phyloP scores from a whole-genome alignment of 2,329 filamentous ascomycete species.

The Colletotrichum limetticola region DNA sequence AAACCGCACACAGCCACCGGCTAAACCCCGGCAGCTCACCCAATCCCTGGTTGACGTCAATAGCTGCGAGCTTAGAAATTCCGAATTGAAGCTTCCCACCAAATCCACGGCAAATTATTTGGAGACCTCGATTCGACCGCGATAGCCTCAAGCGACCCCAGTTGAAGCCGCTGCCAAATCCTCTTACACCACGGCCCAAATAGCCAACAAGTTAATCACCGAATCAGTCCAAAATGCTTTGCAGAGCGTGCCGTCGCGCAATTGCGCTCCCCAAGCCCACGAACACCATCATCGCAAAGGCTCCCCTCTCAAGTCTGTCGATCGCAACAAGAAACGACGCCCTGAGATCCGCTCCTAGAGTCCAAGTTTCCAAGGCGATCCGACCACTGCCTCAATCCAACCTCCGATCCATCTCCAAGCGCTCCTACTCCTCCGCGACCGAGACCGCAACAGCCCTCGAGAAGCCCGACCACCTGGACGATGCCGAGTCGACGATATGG shows the following conservation, averaged over 20 bases:
- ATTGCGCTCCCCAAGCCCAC: constrained; percentile 23
- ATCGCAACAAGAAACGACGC: constrained; percentile 48
- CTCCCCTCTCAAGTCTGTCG: constrained; percentile 51
- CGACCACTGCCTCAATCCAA: not conserved
- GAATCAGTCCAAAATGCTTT: constrained; percentile 24
- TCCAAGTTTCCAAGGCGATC: no score
- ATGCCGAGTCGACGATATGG: constrained; percentile 69
- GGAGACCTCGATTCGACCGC: not conserved
- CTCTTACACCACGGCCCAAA: no score
- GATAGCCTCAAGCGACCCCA: not conserved
- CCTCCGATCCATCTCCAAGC: not conserved
- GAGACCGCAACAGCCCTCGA: constrained; percentile 38
- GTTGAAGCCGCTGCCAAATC: no score
- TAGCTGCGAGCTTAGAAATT: constrained; percentile 26
- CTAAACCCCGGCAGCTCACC: not conserved
- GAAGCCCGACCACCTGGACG: constrained; percentile 63
- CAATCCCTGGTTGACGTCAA: constrained; percentile 15
- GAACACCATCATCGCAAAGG: constrained; percentile 8
- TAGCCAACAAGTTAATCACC: rapidly evolving
- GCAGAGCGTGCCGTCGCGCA: constrained; percentile 34
- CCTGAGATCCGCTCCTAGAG: not conserved
- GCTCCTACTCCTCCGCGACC: constrained; percentile 20
- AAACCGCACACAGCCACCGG: not conserved
- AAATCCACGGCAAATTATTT: not conserved
- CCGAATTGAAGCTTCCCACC: constrained; percentile 9